phyloP scores from a whole-genome alignment of 306 rosid species.

The Lathyrus oleraceus region DNA sequence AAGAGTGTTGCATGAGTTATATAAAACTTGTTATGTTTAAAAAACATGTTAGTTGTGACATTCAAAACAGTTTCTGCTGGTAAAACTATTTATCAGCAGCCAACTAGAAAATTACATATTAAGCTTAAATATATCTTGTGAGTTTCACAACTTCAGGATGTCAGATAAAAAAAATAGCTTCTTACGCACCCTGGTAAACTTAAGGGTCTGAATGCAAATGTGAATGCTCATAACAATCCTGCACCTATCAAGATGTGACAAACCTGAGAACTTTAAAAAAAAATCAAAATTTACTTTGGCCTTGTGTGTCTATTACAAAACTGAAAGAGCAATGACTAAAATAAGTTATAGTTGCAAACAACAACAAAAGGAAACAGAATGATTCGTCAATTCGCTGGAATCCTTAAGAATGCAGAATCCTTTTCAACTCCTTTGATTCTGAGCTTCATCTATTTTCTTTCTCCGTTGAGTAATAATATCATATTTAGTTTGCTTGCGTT shows the following conservation, averaged over 20 bases:
- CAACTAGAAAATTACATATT: too few relatives aligned
- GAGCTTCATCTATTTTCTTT: slow-evolving; percentile 58
- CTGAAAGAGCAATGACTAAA: not conserved
- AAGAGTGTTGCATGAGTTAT: slow-evolving; percentile 57
- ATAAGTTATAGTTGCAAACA: not conserved
- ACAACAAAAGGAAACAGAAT: slow-evolving; percentile 13
- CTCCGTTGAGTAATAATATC: slow-evolving; percentile 60
- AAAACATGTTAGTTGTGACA: too few relatives aligned
- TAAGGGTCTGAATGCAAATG: too few relatives aligned
- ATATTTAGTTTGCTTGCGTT: slow-evolving; percentile 51
- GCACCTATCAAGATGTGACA: not conserved
- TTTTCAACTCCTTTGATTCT: slow-evolving; percentile 37
- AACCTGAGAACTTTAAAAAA: not conserved
- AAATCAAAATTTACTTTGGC: slow-evolving; percentile 2
- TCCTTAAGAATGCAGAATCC: slow-evolving; percentile 10
- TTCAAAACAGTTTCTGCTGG: too few relatives aligned
- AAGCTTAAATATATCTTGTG: too few relatives aligned
- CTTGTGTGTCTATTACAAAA: slow-evolving; percentile 1
- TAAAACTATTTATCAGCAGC: too few relatives aligned
- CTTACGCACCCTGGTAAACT: too few relatives aligned
- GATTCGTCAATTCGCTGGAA: not conserved
- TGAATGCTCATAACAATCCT: not conserved
- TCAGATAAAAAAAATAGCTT: too few relatives aligned
- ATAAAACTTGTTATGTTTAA: too few relatives aligned
- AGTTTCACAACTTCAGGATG: too few relatives aligned